Evolutionary conservation across 768 basidiomycete genomes (phyloP), one percentile per base, ranked within the genome.

Genomic region (Ramaria rubella): DNA sequence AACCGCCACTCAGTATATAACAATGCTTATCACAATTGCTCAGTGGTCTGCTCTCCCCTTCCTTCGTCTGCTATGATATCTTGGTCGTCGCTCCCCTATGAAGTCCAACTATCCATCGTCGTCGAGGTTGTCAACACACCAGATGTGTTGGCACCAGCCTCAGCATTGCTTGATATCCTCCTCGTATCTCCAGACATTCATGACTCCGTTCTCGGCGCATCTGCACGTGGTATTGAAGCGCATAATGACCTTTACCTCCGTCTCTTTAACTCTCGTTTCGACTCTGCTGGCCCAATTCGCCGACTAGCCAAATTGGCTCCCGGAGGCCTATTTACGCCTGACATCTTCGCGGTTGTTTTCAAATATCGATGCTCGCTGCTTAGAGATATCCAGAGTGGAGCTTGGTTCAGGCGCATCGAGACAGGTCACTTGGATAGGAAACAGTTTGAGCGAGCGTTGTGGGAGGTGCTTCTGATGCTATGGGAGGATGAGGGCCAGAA

Each of bases 401-500:
- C 6, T 27, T 30, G 40, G 1, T 55, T 11, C 53, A 52, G 27
- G 3, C 3, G 3, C 21, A 17, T 42, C 15, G 2, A 15, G 17
- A 19, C 2, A n/a, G 3, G 7, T 42, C 6, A 29, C 11, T 40
- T 44, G 43, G 26, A 12, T 21, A 4, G 42, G 21, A 17, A 54
- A 9, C 12, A 7, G 21, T 34, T 56, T n/a, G 19, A 31, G 23
- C 11, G 17, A 15, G n/a, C 19, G 3, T 30, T 56, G 4, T 56
- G 55, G 55, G 29, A 46, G 5, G 43, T 56, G 30, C 36, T 30
- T 38, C 17, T 56, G n/a, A 56, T 56, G 55, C 19, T 56, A 19
- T 33, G 29, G 9, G 55, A 56, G 23, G 55, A 56, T 45, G 55
- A 56, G 30, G 55, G 55, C 7, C 46, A 56, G 7, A 56, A 56